phyloP scores from a whole-genome alignment of 441 rosid genomes.

The Gossypium trilobum region DNA sequence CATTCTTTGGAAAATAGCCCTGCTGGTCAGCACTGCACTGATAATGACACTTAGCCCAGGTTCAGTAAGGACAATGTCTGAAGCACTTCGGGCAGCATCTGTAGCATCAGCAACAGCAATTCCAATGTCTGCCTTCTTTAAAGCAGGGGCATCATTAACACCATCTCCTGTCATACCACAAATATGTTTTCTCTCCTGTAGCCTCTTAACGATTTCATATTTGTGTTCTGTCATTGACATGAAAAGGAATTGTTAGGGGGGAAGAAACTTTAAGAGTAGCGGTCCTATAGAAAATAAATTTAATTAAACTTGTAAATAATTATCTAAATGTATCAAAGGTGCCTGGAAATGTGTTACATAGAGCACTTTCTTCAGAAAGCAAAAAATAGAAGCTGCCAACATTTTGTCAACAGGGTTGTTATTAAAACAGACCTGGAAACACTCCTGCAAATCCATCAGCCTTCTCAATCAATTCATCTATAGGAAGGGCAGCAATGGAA shows the following conservation, averaged over 20 bases:
- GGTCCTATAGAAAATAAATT: neutral
- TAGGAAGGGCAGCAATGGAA: slow-evolving; percentile 58
- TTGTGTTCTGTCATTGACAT: slow-evolving; percentile 47
- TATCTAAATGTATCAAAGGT: neutral
- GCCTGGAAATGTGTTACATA: neutral
- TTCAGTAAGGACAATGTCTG: slow-evolving; percentile 86
- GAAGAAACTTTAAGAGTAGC: neutral
- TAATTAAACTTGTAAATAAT: neutral
- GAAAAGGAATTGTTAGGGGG: slow-evolving; percentile 9
- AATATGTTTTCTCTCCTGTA: slow-evolving; percentile 75
- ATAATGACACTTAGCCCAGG: slow-evolving; percentile 83
- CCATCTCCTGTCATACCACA: slow-evolving; percentile 98
- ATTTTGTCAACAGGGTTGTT: neutral
- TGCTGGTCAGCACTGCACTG: slow-evolving; percentile 82
- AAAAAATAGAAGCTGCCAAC: neutral
- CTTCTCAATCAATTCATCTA: slow-evolving; percentile 76
- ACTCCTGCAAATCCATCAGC: slow-evolving; percentile 93
- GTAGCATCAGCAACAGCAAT: slow-evolving; percentile 90
- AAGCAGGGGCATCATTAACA: slow-evolving; percentile 87
- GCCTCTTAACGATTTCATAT: slow-evolving; percentile 71
- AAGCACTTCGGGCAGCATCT: slow-evolving; percentile 84
- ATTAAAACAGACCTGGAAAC: slow-evolving; percentile 49
- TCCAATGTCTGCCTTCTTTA: slow-evolving; percentile 85
- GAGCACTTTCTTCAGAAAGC: neutral
- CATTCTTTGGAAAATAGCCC: slow-evolving; percentile 94